A percentile compares a stretch with the other conserved stretches of the same genome.
Evolutionary conservation across 306 rosid genomes (phyloP).

Genomic region (Castanopsis chinensis): DNA sequence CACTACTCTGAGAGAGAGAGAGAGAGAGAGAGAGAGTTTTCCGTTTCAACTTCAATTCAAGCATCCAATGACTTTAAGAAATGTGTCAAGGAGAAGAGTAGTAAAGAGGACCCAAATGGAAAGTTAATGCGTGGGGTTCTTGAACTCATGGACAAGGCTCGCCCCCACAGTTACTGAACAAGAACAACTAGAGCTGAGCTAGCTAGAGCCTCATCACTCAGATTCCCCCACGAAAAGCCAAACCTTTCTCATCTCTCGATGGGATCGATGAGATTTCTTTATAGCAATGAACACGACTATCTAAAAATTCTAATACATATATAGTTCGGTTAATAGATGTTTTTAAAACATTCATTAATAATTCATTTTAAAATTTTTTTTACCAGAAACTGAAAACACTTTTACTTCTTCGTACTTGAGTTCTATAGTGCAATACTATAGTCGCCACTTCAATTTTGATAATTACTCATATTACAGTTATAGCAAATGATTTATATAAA

Average conservation of each 20-base stretch:
- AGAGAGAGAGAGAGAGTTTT: background rate
- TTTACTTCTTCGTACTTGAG: too few relatives aligned
- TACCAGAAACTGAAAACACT: too few relatives aligned
- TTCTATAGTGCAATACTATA: too few relatives aligned
- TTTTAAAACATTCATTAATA: too few relatives aligned
- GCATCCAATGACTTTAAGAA: background rate
- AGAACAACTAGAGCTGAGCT: slow-evolving; percentile 9
- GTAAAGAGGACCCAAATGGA: slow-evolving; percentile 12
- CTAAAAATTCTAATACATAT: slow-evolving; percentile 35
- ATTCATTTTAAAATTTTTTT: too few relatives aligned
- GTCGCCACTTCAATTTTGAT: too few relatives aligned
- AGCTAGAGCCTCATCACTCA: slow-evolving; percentile 15
- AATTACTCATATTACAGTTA: too few relatives aligned
- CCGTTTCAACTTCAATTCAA: background rate
- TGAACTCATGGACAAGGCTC: slow-evolving; percentile 17
- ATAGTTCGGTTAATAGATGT: rapidly evolving
- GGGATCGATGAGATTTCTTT: slow-evolving; percentile 31
- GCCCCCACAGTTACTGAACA: slow-evolving; percentile 2
- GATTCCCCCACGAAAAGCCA: slow-evolving; percentile 34
- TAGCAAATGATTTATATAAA: too few relatives aligned
- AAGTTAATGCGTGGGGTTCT: slow-evolving; percentile 13
- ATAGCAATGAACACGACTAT: slow-evolving; percentile 34
- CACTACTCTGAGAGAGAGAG: background rate
- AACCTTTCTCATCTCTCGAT: slow-evolving; percentile 16
- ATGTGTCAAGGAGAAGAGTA: background rate